Evolutionary conservation across 106 monocot species (phyloP), one percentile per base, ranked within the genome.

Genomic region (Apostasia ramifera): DNA sequence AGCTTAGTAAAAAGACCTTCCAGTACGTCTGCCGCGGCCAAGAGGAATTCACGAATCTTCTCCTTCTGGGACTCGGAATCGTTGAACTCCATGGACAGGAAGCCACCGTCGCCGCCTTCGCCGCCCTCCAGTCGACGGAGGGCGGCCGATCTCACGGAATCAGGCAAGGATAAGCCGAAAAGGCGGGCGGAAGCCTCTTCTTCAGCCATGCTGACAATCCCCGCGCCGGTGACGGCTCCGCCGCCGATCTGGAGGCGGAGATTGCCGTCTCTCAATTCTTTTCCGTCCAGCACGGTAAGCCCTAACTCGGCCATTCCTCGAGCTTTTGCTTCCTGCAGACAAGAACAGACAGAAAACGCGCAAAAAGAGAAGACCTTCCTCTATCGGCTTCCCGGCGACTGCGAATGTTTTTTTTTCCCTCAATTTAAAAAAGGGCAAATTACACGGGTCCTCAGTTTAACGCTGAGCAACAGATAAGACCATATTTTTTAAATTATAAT

Each of bases 1-100:
- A 62, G 38, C 38, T 41, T 41, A 38, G 8, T 3, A 45, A 12
- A 2, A 44, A 15, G 39, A 83, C 83, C 83, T 78, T 71, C 70
- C 11, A 83, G 68, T 47, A 57, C 71, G 6, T 83, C 78, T 10
- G 83, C 83, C 56, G 74, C 63, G n/a, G 75, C 71, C 50, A 68
- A 3, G 39, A 83, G 61, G 71, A 62, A 83, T 47, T 74, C 26
- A 12, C 51, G 15, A 47, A 74, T 26, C 73, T 68, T 69, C 48
- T 43, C 13, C 69, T 66, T 69, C 64, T 43, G 39, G 12, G 55
- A 60, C 10, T 74, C 77, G 1, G 44, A 57, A 6, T 72, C 78
- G 44, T 5, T 1, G 58, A 83, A 63, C 74, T 78, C 83, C 70
- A 46, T 15, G 15, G 60, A 54, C 5, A 71, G 70, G 51, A 70